Evolutionary conservation across 768 basidiomycete genomes (phyloP), one percentile per base, ranked within the genome.

Genomic region (Cystofilobasidium capitatum): DNA sequence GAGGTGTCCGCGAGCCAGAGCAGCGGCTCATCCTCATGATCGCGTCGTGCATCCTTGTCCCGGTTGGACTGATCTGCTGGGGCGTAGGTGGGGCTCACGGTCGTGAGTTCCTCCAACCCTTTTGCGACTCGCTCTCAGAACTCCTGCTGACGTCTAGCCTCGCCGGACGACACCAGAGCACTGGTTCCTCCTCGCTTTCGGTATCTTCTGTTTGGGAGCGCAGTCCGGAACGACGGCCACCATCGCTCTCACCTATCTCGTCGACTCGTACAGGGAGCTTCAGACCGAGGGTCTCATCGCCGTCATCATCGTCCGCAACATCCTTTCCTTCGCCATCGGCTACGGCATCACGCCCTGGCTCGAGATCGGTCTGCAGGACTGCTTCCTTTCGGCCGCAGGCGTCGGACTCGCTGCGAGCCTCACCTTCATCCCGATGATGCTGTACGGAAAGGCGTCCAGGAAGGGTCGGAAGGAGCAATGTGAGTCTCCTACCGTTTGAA

Each of bases 321-420:
- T 16, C 35, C 24, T 57, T 6, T 57, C 55, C 22, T 57, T 57
- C 55, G 55, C 55, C 9, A 57, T 57, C 22, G 55, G 55, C 55
- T 57, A 57, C 55, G 55, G 29, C 8, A 57, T 57, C 55, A 31
- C 55, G 9, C 55, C 55, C 26, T 57, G 55, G 55, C 55, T 57
- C 26, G 55, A 57, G 35, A 7, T 57, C 20, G 55, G 55, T 26
- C 35, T 31, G 20, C 16, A 57, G 29, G 29, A 24, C 22, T 57
- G 55, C 55, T 57, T 57, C 55, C 20, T 57, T 26, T 57, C 55
- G 26, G 55, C 55, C 35, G 55, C 29, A 17, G 20, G 20, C 55
- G 35, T 57, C 35, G 55, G 55, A 17, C 26, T 57, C 6, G 55
- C 55, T 29, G 35, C 17, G 4, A 8, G 6, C 10, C 55, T 57